Conservation (phyloP, 495 filamentous ascomycete genomes). For the Hyaloscypha finlandica region DNA sequence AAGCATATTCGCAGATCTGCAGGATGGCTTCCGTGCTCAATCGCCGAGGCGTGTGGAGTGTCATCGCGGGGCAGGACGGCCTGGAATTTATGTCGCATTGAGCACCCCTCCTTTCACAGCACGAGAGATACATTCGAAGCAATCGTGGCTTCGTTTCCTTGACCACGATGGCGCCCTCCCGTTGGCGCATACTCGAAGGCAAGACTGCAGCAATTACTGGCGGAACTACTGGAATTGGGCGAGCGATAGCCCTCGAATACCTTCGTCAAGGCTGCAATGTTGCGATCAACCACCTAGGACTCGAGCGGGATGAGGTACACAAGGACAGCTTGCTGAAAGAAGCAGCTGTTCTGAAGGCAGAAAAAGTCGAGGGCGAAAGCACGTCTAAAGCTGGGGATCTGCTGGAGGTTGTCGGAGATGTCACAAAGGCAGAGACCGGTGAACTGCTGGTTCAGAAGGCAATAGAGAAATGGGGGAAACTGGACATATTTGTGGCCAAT, state of each 20-base stretch:
- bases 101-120: background rate
- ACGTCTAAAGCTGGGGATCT: conserved; percentile 44
- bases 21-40: background rate
- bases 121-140: background rate
- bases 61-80: background rate
- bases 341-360: conserved; percentile 44
- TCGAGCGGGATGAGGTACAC: conserved; percentile 50
- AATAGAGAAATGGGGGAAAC: conserved; percentile 54
- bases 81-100: background rate
- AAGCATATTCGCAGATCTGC: background rate
- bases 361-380: conserved; percentile 22
- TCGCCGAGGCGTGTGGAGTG: background rate
- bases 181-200: conserved; percentile 14
- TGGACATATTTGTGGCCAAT: conserved; percentile 86
- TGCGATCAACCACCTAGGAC: conserved; percentile 68
- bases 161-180: conserved; percentile 8
- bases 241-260: conserved; percentile 72
- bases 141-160: background rate
- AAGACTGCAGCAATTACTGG: conserved; percentile 78
- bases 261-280: conserved; percentile 70
- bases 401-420: conserved; percentile 63
- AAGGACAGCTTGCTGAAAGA: conserved; percentile 55
- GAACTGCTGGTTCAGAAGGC: conserved; percentile 55
- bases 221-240: conserved; percentile 74
- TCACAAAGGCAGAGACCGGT: conserved; percentile 64